phyloP scores from a whole-genome alignment of 1,139 yeast genomes.

The Komagataea norvegica region DNA sequence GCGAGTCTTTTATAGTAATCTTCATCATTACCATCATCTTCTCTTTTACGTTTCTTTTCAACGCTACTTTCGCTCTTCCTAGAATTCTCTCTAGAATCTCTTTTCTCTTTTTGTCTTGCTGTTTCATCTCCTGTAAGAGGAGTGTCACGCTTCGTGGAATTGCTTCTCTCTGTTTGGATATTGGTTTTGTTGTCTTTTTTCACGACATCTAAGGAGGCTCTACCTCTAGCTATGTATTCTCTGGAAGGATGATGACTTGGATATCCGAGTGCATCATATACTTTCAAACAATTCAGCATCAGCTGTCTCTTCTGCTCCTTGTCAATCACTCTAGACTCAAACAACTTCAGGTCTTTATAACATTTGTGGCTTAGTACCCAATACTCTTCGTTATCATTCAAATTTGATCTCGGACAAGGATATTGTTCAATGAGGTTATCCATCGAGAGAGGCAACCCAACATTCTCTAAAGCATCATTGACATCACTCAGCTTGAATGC shows the following conservation, averaged over 20 bases:
- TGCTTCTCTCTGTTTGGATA: not conserved
- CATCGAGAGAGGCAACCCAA: constrained; percentile 11
- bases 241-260: constrained; percentile 19
- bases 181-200: not conserved
- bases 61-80: too few relatives aligned
- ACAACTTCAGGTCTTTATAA: constrained; percentile 19
- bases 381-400: not conserved
- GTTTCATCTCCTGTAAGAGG: too few relatives aligned
- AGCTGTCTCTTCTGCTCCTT: constrained; percentile 10
- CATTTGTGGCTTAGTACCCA: constrained; percentile 15
- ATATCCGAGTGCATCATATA: constrained; percentile 18
- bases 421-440: constrained; percentile 8
- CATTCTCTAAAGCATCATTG: constrained; percentile 8
- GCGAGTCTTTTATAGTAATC: constrained; percentile 19
- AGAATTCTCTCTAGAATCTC: too few relatives aligned
- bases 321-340: constrained; percentile 10
- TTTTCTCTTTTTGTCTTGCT: too few relatives aligned
- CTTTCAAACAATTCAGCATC: constrained; percentile 14
- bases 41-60: constrained; percentile 10
- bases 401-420: constrained; percentile 9
- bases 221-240: not conserved
- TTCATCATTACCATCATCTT: constrained; percentile 12
- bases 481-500: constrained; percentile 13
- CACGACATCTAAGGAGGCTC: not conserved
- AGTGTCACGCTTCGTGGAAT: too few relatives aligned